Evolutionary conservation across 768 basidiomycete species (phyloP), one percentile per base, ranked within the genome.

Genomic region (Lanmaoa rubissima): DNA sequence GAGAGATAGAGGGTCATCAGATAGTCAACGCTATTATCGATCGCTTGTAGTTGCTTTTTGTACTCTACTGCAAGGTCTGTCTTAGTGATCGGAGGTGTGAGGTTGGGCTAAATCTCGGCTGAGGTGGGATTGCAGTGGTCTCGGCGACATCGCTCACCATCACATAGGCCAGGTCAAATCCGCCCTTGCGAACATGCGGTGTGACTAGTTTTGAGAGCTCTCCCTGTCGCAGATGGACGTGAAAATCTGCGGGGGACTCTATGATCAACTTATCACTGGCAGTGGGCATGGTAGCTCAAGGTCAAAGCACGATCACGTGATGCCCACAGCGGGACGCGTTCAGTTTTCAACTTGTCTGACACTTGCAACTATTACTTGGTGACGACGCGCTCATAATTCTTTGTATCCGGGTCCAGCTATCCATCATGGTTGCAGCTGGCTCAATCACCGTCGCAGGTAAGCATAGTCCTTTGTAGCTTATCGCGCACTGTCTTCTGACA

Each of bases 1-100:
- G 88, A 91, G n/a, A 99, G 83, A 74, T 98, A 99, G 42, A 99
- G 78, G 1, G 95, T 96, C 92, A 98, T 96, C 28, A 99, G 79
- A 76, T 92, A 96, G 73, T 94, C 85, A 17, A 90, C 85, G 53
- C 75, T 73, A 14, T 91, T 83, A 47, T 92, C 91, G 57, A 97
- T 85, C 40, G 69, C 74, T 67, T 92, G 78, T 34, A 99, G 82
- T 28, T 84, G 75, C 17, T 82, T 75, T 69, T 87, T 88, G 78
- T 99, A 99, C 51, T 81, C 77, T 44, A 97, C 64, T 1, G 94
- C 95, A 63, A 85, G 82, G 10, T 85, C 85, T 8, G 92, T 90
- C 10, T 80, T 87, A 0, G 87, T 92, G 67, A 97, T 84, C 4
- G 95, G 94, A 24, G 95, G 95, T 56, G 81, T 85, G 36, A 95